phyloP scores from a whole-genome alignment of 1,284 basidiomycete genomes.

The Ganoderma lingzhi region DNA sequence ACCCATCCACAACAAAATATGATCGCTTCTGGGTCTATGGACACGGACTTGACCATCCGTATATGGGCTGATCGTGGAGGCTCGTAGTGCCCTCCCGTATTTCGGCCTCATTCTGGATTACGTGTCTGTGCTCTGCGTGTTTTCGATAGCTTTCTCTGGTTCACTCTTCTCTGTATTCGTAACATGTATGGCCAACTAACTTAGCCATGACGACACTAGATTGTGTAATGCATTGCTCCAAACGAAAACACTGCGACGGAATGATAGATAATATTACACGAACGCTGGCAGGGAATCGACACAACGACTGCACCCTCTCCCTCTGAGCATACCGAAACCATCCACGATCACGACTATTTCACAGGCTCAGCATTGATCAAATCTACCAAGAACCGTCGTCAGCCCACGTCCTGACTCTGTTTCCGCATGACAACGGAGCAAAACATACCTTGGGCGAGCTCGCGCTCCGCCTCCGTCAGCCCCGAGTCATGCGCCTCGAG shows the following conservation, averaged over 20 bases:
- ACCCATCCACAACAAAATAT: conserved; percentile 85
- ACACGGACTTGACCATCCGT: conserved; percentile 79
- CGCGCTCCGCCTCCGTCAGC: conserved; percentile 84
- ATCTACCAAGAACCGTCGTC: conserved; percentile 48
- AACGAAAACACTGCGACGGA: conserved; percentile 30
- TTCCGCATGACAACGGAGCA: not conserved
- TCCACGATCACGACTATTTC: conserved; percentile 41
- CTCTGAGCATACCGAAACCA: not conserved
- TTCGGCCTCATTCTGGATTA: not conserved
- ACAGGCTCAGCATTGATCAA: conserved; percentile 72
- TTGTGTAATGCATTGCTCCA: conserved; percentile 22
- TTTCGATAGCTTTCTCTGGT: conserved; percentile 4
- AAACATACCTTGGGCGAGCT: conserved; percentile 75
- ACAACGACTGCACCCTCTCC: not conserved
- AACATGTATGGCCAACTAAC: conserved; percentile 10
- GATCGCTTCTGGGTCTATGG: conserved; percentile 86
- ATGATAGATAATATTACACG: conserved; percentile 29
- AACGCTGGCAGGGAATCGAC: conserved; percentile 12
- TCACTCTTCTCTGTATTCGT: conserved; percentile 17
- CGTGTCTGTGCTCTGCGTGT: not conserved
- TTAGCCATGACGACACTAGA: conserved; percentile 12
- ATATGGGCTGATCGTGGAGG: conserved; percentile 75
- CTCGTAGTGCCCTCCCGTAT: conserved; percentile 20
- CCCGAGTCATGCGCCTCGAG: conserved; percentile 91
- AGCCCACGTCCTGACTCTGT: not conserved